Percentiles rank a stretch among this genome's conserved stretches.
Conservation (phyloP, 192 early-diverging fungal species). For the Coemansia sp. region DNA sequence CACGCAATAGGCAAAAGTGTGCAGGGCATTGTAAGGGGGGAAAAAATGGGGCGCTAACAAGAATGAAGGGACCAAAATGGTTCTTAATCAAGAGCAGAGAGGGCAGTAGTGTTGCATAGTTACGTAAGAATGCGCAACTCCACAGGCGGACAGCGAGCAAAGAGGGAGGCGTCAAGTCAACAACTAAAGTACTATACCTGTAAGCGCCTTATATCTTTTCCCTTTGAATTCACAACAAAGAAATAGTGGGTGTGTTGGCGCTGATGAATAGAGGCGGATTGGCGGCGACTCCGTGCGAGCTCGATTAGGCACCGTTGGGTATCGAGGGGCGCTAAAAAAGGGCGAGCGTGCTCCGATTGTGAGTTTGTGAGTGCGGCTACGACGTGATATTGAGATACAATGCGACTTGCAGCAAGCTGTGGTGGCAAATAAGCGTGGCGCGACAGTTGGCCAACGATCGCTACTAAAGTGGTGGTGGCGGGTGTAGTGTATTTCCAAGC, state of each 20-base stretch:
- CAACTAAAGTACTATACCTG: not conserved
- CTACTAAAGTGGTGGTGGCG: not conserved
- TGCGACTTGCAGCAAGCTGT: too few species aligned
- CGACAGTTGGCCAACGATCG: not conserved
- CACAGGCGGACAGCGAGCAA: not conserved
- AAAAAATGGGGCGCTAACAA: not conserved
- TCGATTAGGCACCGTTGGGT: not conserved
- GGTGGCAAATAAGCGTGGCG: not conserved
- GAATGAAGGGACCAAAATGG: conserved; percentile 4
- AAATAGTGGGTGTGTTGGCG: not conserved
- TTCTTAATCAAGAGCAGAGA: conserved; percentile 5
- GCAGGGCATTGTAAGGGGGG: not conserved
- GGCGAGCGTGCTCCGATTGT: not conserved
- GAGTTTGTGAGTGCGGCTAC: not conserved
- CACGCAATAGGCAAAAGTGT: not conserved
- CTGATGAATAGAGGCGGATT: not conserved
- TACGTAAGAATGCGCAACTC: conserved; percentile 9
- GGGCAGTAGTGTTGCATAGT: not conserved
- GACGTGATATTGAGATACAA: not conserved
- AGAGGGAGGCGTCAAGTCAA: not conserved
- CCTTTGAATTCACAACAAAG: not conserved
- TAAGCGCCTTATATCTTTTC: not conserved
- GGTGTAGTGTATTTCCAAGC: not conserved
- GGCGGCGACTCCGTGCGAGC: conserved; percentile 1
- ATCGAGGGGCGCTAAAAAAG: not conserved